Evolutionary conservation across 148 eudicot genomes (phyloP).

Genomic region (Rhododendron williamsianum): DNA sequence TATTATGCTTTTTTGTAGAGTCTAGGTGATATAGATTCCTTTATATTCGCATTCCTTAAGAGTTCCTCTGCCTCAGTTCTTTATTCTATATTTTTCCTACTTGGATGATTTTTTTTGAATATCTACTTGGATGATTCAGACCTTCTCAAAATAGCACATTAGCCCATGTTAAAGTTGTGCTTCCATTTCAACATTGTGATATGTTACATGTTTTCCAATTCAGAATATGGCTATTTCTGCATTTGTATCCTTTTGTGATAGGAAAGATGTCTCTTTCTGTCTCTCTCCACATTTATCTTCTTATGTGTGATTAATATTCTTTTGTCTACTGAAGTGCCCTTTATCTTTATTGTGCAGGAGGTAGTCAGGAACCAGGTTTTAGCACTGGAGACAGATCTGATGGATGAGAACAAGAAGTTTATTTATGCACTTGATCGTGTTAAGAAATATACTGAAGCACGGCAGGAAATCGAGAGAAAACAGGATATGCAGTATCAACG

Average conservation of each 20-base stretch:
- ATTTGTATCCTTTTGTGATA: background rate
- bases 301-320: background rate
- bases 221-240: background rate
- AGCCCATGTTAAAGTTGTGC: background rate
- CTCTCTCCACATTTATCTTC: background rate
- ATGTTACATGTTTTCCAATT: background rate
- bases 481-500: slow-evolving; percentile 82
- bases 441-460: slow-evolving; percentile 42
- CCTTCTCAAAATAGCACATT: background rate
- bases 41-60: background rate
- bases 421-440: slow-evolving; percentile 42
- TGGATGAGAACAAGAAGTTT: slow-evolving; percentile 53
- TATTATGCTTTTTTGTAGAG: background rate
- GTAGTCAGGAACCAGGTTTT: slow-evolving; percentile 58
- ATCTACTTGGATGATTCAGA: background rate
- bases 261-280: background rate
- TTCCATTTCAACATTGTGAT: background rate
- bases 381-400: slow-evolving; percentile 48
- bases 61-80: background rate
- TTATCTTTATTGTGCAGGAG: slow-evolving; percentile 38
- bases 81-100: background rate
- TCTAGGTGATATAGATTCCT: background rate
- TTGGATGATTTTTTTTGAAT: background rate
- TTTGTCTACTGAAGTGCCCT: background rate
- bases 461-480: slow-evolving; percentile 66